These are phyloP conservation scores for Debaryomyces hansenii DNA, from an alignment of 805 yeast genomes.

Conservation along the genomic window DNA sequence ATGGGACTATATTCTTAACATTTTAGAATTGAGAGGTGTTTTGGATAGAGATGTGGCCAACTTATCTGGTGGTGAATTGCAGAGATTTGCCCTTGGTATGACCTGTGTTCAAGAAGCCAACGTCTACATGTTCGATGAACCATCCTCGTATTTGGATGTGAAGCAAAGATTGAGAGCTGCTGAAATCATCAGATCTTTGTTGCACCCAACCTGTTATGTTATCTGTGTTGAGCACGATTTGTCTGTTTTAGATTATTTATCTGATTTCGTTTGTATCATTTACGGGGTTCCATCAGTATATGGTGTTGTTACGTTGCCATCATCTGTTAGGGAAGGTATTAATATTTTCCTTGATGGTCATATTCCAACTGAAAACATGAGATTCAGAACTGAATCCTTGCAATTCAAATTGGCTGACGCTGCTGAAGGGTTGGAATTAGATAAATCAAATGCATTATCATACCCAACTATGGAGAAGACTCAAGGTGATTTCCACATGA, in stretches of 20 bases:
- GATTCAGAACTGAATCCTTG: conserved; percentile 94
- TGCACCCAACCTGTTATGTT: conserved; percentile 76
- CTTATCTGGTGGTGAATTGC: conserved; percentile 97
- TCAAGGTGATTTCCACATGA: conserved; percentile 92
- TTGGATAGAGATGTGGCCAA: conserved; percentile 85
- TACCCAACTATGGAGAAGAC: conserved; percentile 88
- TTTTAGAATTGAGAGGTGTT: conserved; percentile 74
- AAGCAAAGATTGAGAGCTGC: conserved; percentile 99
- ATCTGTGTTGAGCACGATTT: conserved; percentile 99
- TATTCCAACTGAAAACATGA: conserved; percentile 93
- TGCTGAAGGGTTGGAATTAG: conserved; percentile 69
- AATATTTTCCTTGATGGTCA: conserved; percentile 98
- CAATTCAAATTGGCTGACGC: conserved; percentile 94
- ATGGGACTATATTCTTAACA: conserved; percentile 63
- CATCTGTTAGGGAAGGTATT: conserved; percentile 98
- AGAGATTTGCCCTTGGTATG: conserved; percentile 97
- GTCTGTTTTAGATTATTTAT: conserved; percentile 93
- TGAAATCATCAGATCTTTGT: conserved; percentile 81
- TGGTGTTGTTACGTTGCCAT: conserved; percentile 96
- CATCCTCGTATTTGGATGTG: conserved; percentile 96
- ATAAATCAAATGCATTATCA: conserved; percentile 72
- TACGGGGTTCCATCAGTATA: conserved; percentile 98
- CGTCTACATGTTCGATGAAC: conserved; percentile 99
- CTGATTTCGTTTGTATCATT: conserved; percentile 94
- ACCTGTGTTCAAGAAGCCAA: conserved; percentile 93